These are phyloP conservation scores for Scleroderma citrinum DNA, from an alignment of 768 basidiomycete species.

Conservation along the genomic window DNA sequence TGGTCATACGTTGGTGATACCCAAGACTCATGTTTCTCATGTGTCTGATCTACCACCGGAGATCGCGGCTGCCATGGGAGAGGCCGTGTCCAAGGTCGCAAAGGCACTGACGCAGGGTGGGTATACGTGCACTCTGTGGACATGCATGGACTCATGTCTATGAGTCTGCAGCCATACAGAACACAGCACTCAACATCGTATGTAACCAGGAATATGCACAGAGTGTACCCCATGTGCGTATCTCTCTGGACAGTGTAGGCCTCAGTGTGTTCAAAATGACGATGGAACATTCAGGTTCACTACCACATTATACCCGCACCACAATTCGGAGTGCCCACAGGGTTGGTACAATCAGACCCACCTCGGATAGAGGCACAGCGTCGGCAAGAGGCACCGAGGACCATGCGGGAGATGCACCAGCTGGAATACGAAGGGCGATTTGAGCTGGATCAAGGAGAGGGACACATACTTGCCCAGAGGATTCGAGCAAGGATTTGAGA, in stretches of 20 bases:
- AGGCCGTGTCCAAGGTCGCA: conserved; percentile 55
- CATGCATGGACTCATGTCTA: not conserved
- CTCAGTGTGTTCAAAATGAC: not conserved
- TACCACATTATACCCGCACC: conserved; percentile 77
- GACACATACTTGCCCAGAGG: conserved; percentile 35
- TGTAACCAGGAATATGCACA: conserved; percentile 82
- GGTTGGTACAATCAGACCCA: not conserved
- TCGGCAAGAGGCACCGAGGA: conserved; percentile 22
- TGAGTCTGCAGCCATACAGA: conserved; percentile 31
- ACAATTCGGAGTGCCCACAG: conserved; percentile 24
- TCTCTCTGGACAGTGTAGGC: not conserved
- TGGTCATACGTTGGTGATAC: conserved; percentile 68
- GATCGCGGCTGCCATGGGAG: conserved; percentile 52
- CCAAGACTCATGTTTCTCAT: conserved; percentile 55
- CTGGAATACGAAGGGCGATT: conserved; percentile 52
- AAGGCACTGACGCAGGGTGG: conserved; percentile 57
- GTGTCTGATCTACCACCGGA: conserved; percentile 62
- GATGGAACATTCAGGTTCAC: conserved; percentile 48
- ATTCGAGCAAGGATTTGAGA: conserved; percentile 41
- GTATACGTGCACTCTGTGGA: conserved; percentile 5
- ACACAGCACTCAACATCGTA: conserved; percentile 68
- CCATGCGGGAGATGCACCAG: conserved; percentile 51
- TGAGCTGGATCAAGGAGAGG: conserved; percentile 58
- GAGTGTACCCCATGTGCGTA: conserved; percentile 66
- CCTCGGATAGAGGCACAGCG: not conserved